Base-by-base conservation (phyloP, 2,329 filamentous ascomycete species). In the Colletotrichum horii region DNA sequence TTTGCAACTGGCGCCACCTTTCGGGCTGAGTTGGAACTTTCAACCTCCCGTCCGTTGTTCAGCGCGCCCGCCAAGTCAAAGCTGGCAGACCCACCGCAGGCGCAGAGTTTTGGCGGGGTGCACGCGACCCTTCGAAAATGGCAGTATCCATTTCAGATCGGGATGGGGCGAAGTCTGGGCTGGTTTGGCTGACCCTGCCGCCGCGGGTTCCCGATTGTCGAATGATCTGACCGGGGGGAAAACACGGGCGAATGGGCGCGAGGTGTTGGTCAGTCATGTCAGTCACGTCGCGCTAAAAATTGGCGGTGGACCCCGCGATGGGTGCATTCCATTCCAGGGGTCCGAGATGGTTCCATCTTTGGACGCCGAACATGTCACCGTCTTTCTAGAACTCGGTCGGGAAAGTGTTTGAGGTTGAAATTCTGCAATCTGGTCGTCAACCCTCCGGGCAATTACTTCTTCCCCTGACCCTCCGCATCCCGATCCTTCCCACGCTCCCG, bases 1-100 rank as follows among this genome's bases (percentile, higher is more conserved):
- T 76, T 76, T 38, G 48, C 58, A 76, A 69, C 56, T 74, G 70
- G 58, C 58, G 52, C 74, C 70, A 76, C 72, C 34, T 6, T 12
- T n/a, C 16, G 38, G 24, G 32, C 58, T 61, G 58, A 22, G 28
- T 32, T 32, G 28, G 28, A 15, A n/a, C n/a, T n/a, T n/a, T n/a
- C n/a, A n/a, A n/a, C n/a, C n/a, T n/a, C n/a, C n/a, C n/a, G n/a
- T n/a, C n/a, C n/a, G n/a, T n/a, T n/a, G n/a, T n/a, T n/a, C 22
- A 36, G 16, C 22, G 22, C 19, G 9, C 24, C 22, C 7, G 66
- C 19, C 14, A 22, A 55, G 7, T 34, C 5, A 26, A 19, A 58
- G 34, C 15, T 5, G 28, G n/a, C 28, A 11, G 19, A 19, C 55
- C 72, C 72, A 66, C 55, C 30, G 36, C 61, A 28, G 68, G 14